Base-by-base conservation (phyloP, 2,329 filamentous ascomycete genomes). In the Xylaria sp. region DNA sequence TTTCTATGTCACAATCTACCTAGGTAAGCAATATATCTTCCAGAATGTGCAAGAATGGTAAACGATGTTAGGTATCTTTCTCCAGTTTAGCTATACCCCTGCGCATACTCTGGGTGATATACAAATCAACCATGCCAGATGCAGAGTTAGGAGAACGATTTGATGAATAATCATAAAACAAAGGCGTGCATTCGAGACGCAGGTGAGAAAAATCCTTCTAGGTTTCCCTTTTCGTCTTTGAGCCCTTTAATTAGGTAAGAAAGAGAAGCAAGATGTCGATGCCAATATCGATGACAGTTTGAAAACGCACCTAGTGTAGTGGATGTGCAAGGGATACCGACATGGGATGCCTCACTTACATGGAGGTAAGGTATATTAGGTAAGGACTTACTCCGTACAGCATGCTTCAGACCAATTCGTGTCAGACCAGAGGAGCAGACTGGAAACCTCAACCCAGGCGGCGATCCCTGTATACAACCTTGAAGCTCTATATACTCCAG, bases 261-360 rank as follows among this genome's bases (percentile, higher is more conserved):
- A 55, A 50, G 57, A 48, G 54, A 25, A 58, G 37, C 23, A 58
- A 20, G 28, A 46, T 62, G 58, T 58, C 67, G 58, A 69, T 66
- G 63, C 48, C 66, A 63, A 69, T 66, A 63, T 69, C 58, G 39
- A 63, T 58, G 57, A 34, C 62, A 51, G 58, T 48, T 57, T 34
- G 52, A 52, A 52, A 51, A n/a, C 23, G 48, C 12, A 37, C 2
- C 39, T 15, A 44, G 39, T 8, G 7, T 2, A 28, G 28, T 28
- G 28, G 2, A 44, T 51, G 31, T n/a, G 9, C 10, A 37, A 13
- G 15, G 31, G 13, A 46, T 46, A 18, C 5, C 18, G 39, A 41
- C 39, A 41, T 41, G 39, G 39, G 12, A 41, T 41, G 34, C 34
- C 34, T 37, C 34, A 13, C 39, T 13, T 41, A 41, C 12, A 15